Evolutionary conservation across 495 filamentous ascomycete genomes (phyloP).

Genomic region (Pseudevernia furfuracea): DNA sequence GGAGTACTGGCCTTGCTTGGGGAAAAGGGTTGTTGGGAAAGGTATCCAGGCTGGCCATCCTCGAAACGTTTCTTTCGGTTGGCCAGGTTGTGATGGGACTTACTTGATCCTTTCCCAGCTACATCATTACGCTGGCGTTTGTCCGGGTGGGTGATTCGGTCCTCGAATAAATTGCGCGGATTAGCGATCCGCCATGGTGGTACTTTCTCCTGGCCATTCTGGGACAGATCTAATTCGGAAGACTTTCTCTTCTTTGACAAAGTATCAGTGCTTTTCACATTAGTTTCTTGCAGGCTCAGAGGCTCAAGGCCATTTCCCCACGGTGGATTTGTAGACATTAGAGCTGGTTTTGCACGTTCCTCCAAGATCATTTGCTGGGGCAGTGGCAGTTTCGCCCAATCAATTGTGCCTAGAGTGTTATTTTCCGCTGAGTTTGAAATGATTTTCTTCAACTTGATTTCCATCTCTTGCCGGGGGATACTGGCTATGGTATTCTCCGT

Average conservation of each 20-base stretch:
- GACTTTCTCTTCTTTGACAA: constrained; percentile 73
- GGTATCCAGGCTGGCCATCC: constrained; percentile 28
- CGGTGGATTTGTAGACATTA: constrained; percentile 28
- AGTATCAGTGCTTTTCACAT: constrained; percentile 26
- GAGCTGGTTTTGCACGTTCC: constrained; percentile 49
- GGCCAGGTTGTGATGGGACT: constrained; percentile 80
- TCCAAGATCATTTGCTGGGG: constrained; percentile 78
- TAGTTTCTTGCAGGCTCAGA: constrained; percentile 25
- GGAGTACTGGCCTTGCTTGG: constrained; percentile 52
- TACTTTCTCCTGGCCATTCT: constrained; percentile 37
- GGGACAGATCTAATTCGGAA: constrained; percentile 43
- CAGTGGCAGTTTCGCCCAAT: constrained; percentile 80
- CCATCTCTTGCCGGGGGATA: constrained; percentile 62
- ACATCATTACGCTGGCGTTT: constrained; percentile 52
- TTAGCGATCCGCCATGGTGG: constrained; percentile 68
- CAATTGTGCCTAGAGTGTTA: constrained; percentile 56
- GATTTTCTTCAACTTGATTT: constrained; percentile 73
- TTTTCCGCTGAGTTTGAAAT: constrained; percentile 72
- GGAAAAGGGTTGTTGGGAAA: constrained; percentile 40
- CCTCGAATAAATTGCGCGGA: constrained; percentile 57
- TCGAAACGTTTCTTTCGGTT: constrained; percentile 85
- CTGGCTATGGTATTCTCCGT: constrained; percentile 58
- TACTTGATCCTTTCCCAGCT: constrained; percentile 58
- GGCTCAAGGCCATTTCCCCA: constrained; percentile 28
- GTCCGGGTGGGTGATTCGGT: constrained; percentile 62